Evolutionary conservation across 768 basidiomycete genomes (phyloP), one percentile per base, ranked within the genome.

Genomic region (Lactarius pseudohatsudake): DNA sequence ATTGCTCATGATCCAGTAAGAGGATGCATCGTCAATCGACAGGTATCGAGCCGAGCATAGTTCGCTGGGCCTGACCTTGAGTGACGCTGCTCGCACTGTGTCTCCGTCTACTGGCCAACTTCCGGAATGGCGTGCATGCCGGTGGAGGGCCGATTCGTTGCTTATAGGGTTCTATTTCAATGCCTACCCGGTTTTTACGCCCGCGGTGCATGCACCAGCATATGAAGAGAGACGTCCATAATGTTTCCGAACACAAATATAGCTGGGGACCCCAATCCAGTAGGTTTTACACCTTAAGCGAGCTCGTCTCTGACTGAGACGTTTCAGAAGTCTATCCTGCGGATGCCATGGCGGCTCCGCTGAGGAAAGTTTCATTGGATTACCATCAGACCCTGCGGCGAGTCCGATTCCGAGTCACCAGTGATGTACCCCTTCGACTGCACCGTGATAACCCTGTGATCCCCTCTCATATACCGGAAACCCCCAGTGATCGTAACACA

Each of bases 291-390:
- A 45, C 38, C 6, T 36, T 18, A 16, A 45, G 34, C 15, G 15
- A 10, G 5, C 26, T 11, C 3, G 36, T 34, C 50, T 62, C 32
- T 55, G 32, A 43, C 20, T 32, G 8, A n/a, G n/a, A 15, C 13
- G 2, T 1, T n/a, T n/a, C 8, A 50, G 34, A 11, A 53, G 45
- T 10, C 36, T 16, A 22, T 38, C 16, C 57, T 38, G 16, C 16
- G 34, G 32, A 57, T 38, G 22, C 50, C 7, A 59, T 67, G 66
- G 50, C 61, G 32, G 58, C 56, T 43, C 13, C 57, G 5, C 66
- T 63, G 13, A 63, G 50, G 32, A 67, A 30, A 10, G 57, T 63
- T 50, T 54, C 57, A 38, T n/a, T 54, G 32, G 26, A 45, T 32
- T 4, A 43, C 26, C 8, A 20, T 54, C 26, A 30, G 47, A 53